These are phyloP conservation scores for Penicillium tannophilum DNA, from an alignment of 495 filamentous ascomycete species.

Conservation along the genomic window DNA sequence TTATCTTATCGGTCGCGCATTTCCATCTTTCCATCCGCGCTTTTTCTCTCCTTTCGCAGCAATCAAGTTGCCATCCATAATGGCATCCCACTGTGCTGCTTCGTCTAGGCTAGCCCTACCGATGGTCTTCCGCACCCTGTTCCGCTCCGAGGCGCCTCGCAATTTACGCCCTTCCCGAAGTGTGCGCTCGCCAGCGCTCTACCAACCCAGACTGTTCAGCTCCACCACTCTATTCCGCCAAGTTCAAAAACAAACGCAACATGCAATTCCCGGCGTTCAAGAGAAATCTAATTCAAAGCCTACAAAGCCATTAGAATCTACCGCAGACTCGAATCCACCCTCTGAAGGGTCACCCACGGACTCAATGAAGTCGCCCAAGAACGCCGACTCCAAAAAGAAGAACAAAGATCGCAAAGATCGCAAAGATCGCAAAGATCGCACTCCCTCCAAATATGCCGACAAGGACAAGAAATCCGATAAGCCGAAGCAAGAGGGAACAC, in stretches of 20 bases:
- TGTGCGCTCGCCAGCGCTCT: constrained; percentile 2
- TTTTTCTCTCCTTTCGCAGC: constrained; percentile 2
- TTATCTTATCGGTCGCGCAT: constrained; percentile 6
- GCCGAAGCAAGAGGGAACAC: constrained; percentile 4
- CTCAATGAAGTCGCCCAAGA: background rate
- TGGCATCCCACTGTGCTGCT: constrained; percentile 20
- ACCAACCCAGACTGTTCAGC: constrained; percentile 19
- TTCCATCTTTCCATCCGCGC: background rate
- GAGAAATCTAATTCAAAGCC: background rate
- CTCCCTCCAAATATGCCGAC: background rate
- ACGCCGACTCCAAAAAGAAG: background rate
- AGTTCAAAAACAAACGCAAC: background rate
- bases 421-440: constrained; percentile 9
- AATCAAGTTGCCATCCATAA: background rate
- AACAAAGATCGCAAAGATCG: constrained; percentile 9
- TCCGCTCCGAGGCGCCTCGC: constrained; percentile 28
- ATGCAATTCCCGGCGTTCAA: background rate
- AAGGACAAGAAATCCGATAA: constrained; percentile 12
- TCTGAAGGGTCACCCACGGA: background rate
- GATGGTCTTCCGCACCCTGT: constrained; percentile 24
- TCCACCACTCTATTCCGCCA: constrained; percentile 9
- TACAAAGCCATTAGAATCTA: background rate
- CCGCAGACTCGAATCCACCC: background rate
- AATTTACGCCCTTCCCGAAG: constrained; percentile 5
- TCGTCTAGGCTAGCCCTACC: constrained; percentile 31